phyloP scores from a whole-genome alignment of 768 basidiomycete species.

The Mycena vulgaris region DNA sequence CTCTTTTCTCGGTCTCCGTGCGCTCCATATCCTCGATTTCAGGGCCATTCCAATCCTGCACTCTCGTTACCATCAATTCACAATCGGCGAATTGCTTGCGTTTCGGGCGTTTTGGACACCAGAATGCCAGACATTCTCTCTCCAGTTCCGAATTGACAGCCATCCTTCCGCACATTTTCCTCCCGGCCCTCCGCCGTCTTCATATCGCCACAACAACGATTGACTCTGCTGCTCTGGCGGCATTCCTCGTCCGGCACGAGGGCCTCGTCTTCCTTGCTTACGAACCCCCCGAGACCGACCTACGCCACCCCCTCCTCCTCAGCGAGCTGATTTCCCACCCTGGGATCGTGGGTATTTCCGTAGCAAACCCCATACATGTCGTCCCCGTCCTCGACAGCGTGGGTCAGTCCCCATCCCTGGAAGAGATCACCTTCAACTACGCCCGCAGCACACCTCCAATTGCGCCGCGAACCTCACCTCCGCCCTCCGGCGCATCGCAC shows the following conservation, averaged over 20 bases:
- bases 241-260: background rate
- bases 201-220: background rate
- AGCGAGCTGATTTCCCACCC: background rate
- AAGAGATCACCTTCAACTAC: background rate
- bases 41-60: background rate
- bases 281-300: background rate
- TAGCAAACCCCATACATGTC: background rate
- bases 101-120: background rate
- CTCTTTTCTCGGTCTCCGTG: background rate
- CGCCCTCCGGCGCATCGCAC: background rate
- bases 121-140: background rate
- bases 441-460: background rate
- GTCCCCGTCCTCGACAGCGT: slow-evolving; percentile 6
- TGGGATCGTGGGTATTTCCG: background rate
- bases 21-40: background rate
- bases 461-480: too few species aligned
- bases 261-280: background rate
- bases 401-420: background rate
- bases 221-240: background rate
- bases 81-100: background rate
- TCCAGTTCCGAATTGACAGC: background rate
- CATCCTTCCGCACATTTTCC: background rate
- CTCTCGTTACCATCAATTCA: slow-evolving; percentile 1
- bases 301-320: background rate
- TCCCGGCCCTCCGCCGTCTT: background rate